Percentiles rank a stretch among this genome's conserved stretches.
Evolutionary conservation across 169 alveolate species (phyloP).

Genomic region (Plasmodium knowlesi): DNA sequence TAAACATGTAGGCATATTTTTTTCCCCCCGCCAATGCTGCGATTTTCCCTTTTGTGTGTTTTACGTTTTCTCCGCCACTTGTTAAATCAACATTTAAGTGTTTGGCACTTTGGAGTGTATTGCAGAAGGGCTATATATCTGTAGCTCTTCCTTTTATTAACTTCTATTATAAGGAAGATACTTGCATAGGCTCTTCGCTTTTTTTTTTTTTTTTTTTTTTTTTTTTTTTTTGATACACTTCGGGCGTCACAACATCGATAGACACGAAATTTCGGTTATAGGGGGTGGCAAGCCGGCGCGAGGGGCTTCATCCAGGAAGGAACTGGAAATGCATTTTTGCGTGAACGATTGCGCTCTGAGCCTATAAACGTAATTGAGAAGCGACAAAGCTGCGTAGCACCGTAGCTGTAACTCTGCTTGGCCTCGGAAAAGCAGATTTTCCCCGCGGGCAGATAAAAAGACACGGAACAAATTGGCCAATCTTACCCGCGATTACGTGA

Average conservation of each 20-base stretch:
- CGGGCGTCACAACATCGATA: constrained; percentile 33
- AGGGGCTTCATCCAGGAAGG: not conserved
- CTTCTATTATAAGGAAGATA: not conserved
- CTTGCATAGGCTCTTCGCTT: not conserved
- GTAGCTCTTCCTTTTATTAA: not conserved
- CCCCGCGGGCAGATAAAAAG: constrained; percentile 17
- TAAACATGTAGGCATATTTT: not conserved
- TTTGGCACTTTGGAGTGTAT: not conserved
- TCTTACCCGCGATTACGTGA: not conserved
- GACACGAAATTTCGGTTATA: constrained; percentile 25
- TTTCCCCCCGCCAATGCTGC: not conserved
- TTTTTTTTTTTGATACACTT: not conserved
- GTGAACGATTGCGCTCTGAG: not conserved
- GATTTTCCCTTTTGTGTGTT: not conserved
- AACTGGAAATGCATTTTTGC: not conserved
- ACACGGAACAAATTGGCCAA: constrained; percentile 11
- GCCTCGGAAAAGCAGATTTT: not conserved
- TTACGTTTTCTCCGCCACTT: not conserved
- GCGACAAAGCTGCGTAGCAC: not conserved
- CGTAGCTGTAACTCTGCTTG: not conserved
- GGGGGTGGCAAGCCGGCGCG: not conserved
- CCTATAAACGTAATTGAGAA: not conserved
- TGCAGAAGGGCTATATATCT: not conserved
- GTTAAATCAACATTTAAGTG: not conserved
- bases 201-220: not conserved